Evolutionary conservation across 495 filamentous ascomycete species (phyloP).

Genomic region (Xylaria longipes): DNA sequence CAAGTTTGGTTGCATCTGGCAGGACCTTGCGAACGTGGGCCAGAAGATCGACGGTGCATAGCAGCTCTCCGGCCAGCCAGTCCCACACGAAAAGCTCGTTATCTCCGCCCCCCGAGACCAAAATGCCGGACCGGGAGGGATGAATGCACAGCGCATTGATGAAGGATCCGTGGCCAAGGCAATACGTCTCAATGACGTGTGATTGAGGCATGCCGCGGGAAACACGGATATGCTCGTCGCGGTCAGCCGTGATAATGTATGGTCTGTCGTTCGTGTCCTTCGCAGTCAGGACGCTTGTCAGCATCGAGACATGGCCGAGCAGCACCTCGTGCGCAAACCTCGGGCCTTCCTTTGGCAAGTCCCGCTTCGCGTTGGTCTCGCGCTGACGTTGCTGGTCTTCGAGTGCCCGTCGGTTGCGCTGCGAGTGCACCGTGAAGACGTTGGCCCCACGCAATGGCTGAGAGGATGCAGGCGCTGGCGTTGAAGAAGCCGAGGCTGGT

Average conservation of each 20-base stretch:
- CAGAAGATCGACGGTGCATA: constrained; percentile 61
- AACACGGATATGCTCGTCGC: constrained; percentile 96
- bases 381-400: constrained; percentile 80
- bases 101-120: constrained; percentile 90
- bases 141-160: constrained; percentile 76
- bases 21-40: constrained; percentile 42
- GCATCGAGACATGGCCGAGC: constrained; percentile 92
- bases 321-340: constrained; percentile 75
- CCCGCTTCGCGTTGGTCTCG: constrained; percentile 54
- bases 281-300: constrained; percentile 73
- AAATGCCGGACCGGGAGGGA: constrained; percentile 55
- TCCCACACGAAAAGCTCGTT: constrained; percentile 80
- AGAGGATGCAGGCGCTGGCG: constrained; percentile 4
- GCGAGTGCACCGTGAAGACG: constrained; percentile 80
- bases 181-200: constrained; percentile 87
- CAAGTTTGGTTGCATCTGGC: constrained; percentile 50
- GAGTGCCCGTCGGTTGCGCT: constrained; percentile 75
- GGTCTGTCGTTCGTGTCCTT: constrained; percentile 46
- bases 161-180: constrained; percentile 84
- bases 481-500: constrained; percentile 16
- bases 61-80: constrained; percentile 65
- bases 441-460: constrained; percentile 58
- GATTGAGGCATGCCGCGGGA: constrained; percentile 83
- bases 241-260: constrained; percentile 88
- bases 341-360: constrained; percentile 48